Evolutionary conservation across 345 rosid genomes (phyloP).

Genomic region (Capsella bursapastoris): DNA sequence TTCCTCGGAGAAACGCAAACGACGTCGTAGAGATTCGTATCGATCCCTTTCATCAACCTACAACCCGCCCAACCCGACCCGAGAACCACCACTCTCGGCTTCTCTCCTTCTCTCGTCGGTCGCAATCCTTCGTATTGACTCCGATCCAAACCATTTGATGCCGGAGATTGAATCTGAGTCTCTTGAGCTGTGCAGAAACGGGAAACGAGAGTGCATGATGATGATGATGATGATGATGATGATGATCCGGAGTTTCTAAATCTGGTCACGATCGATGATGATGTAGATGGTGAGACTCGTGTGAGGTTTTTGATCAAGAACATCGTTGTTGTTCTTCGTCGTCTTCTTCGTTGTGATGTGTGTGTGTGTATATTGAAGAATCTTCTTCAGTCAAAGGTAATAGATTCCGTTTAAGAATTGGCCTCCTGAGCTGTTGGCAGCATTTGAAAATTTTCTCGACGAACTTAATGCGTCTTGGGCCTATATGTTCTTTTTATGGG

Average conservation of each 20-base stretch:
- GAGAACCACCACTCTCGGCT: conserved; percentile 84
- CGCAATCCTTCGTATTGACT: conserved; percentile 46
- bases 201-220: conserved; percentile 35
- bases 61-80: conserved; percentile 99
- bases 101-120: conserved; percentile 66
- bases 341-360: too few relatives aligned
- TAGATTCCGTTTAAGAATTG: conserved; percentile 2
- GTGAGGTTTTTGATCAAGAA: conserved; percentile 47
- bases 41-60: conserved; percentile 77
- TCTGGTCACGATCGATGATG: conserved; percentile 26
- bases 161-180: conserved; percentile 27
- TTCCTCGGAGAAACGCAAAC: conserved; percentile 88
- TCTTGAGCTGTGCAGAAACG: conserved; percentile 46
- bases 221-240: conserved; percentile 14
- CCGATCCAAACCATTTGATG: conserved; percentile 2
- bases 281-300: conserved; percentile 34
- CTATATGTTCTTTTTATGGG: neutral
- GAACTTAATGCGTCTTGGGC: conserved; percentile 13
- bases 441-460: conserved; percentile 16
- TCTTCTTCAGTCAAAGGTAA: conserved; percentile 11
- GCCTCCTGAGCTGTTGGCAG: conserved; percentile 10
- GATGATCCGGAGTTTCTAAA: conserved; percentile 13
- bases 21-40: conserved; percentile 71
- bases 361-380: neutral
- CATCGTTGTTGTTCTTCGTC: conserved; percentile 40